Evolutionary conservation across 164 flowering plant species (phyloP).

Genomic region (Kingdonia uniflora): DNA sequence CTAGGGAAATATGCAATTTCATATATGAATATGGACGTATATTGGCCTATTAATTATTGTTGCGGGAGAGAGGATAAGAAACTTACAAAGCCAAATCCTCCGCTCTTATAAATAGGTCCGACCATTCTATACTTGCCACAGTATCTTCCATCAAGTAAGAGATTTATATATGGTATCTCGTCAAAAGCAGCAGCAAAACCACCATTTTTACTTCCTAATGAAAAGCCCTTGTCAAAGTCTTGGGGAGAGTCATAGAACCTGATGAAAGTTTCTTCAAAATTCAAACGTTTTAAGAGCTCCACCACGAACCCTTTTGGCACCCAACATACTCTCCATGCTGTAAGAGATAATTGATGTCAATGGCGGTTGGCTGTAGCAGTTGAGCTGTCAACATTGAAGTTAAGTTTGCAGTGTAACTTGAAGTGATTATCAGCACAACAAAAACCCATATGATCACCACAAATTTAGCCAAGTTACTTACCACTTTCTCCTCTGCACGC

Average conservation of each 20-base stretch:
- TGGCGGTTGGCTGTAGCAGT: constrained; percentile 29
- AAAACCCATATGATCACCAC: constrained; percentile 47
- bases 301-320: constrained; percentile 25
- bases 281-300: constrained; percentile 3
- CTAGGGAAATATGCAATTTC: too few relatives aligned
- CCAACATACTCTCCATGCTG: constrained; percentile 29
- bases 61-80: too few relatives aligned
- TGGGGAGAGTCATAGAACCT: too few relatives aligned
- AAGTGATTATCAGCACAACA: too few relatives aligned
- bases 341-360: constrained; percentile 22
- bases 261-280: constrained; percentile 9
- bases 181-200: constrained; percentile 16
- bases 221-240: too few relatives aligned
- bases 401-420: too few relatives aligned
- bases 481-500: constrained; percentile 21
- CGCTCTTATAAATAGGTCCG: constrained; percentile 12
- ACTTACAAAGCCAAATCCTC: constrained; percentile 26
- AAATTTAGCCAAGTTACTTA: constrained; percentile 24
- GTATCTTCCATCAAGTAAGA: constrained; percentile 11
- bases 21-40: too few relatives aligned
- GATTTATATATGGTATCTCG: too few relatives aligned
- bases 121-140: constrained; percentile 14
- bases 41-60: too few relatives aligned
- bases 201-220: constrained; percentile 14
- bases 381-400: constrained; percentile 40